Evolutionary conservation across 495 filamentous ascomycete species (phyloP), one percentile per base, ranked within the genome.

Genomic region (Lasiosphaeria hispida): DNA sequence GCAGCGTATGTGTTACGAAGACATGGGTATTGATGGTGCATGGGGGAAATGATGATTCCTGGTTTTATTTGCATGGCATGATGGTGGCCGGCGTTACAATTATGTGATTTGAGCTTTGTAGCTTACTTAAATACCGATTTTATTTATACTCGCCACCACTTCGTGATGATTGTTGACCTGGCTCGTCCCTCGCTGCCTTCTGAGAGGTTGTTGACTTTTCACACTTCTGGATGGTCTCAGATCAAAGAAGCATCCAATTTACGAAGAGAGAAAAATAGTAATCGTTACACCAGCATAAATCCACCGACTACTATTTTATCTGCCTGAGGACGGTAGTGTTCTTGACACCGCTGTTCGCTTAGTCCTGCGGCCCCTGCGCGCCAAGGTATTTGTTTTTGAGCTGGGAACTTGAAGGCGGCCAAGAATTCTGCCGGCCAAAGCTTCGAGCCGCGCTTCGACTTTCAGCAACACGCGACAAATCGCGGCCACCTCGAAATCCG

Each of bases 401-500:
- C 19, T 11, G n/a, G n/a, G n/a, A n/a, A n/a, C 33, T 19, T 19
- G 11, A 55, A 55, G 53, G 49, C 49, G 49, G 49, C 49, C 49
- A 52, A 40, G 49, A 58, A 63, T 64, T 64, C 62, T 58, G 43
- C 54, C 55, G 34, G 35, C 51, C 53, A 60, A 55, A 68, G 60
- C 63, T 61, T 50, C 30, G 50, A 58, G 60, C 48, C 63, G 62
- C 65, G 63, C 59, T 44, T 52, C 11, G 43, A 63, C 30, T 52
- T 55, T 18, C 59, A 64, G 43, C 55, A 30, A 64, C 55, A 23
- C 61, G 64, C 64, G 61, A 65, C 62, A 58, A 30, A 30, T 40
- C 23, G 3, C 36, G 30, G 19, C 15, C 52, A 53, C 49, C 43
- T 48, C 48, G 43, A 42, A 13, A 37, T 37, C 36, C 43, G 48